These are phyloP conservation scores for Colletotrichum sidae DNA, from an alignment of 2,329 filamentous ascomycete genomes.

Conservation along the genomic window DNA sequence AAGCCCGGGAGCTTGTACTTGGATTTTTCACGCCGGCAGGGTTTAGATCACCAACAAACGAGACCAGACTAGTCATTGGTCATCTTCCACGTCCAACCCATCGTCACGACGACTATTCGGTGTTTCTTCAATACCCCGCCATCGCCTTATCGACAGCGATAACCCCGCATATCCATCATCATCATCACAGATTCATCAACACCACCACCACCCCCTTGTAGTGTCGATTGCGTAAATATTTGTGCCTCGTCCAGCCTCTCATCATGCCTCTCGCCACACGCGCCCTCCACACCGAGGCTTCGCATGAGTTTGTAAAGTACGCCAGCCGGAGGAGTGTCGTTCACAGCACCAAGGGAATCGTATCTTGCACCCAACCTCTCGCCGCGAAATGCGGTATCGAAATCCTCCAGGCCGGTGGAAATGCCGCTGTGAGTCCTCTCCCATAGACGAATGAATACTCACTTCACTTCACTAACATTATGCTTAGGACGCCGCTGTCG, in stretches of 20 bases:
- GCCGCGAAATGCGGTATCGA: constrained; percentile 89
- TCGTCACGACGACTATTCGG: neutral
- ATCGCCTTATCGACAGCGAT: constrained; percentile 8
- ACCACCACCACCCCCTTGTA: constrained; percentile 52
- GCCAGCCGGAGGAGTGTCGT: constrained; percentile 89
- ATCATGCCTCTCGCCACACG: constrained; percentile 61
- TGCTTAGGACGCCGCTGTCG: constrained; percentile 89
- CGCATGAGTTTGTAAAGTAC: constrained; percentile 70
- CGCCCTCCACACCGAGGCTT: constrained; percentile 59
- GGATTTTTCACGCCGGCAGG: no score
- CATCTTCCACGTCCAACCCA: neutral
- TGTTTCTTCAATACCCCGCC: neutral
- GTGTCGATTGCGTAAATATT: no score
- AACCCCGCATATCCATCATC: constrained; percentile 27
- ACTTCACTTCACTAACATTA: constrained; percentile 32
- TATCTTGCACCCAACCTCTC: constrained; percentile 89
- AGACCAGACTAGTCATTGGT: no score
- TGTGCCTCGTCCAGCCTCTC: neutral
- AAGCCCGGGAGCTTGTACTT: no score
- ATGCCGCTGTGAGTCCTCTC: constrained; percentile 80
- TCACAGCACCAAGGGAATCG: constrained; percentile 91
- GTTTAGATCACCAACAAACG: no score
- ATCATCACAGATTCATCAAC: constrained; percentile 57
- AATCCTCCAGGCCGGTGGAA: constrained; percentile 88
- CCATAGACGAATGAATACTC: neutral